These are phyloP conservation scores for Planoprotostelium fungivorum DNA, from an alignment of 78 protist genomes.

Conservation along the genomic window DNA sequence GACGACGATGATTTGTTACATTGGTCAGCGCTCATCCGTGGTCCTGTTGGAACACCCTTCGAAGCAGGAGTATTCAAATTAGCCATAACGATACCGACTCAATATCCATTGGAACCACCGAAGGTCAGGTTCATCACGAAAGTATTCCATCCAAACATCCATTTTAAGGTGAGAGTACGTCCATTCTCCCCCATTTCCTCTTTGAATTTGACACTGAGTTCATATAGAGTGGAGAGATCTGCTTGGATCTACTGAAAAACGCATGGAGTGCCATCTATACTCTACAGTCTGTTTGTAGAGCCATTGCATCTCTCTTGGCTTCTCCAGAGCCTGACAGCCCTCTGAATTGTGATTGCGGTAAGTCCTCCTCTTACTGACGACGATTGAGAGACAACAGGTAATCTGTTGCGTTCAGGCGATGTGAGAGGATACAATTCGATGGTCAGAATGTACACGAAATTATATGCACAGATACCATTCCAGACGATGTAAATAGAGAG, in stretches of 20 bases:
- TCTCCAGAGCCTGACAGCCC: constrained; percentile 75
- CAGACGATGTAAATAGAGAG: too few species aligned
- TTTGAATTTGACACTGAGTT: neutral
- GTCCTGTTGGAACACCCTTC: constrained; percentile 81
- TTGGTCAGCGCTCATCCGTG: constrained; percentile 73
- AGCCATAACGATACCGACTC: constrained; percentile 42
- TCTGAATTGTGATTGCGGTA: constrained; percentile 70
- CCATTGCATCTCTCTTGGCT: constrained; percentile 67
- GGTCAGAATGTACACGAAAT: constrained; percentile 71
- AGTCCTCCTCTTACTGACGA: neutral
- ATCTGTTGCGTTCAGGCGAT: constrained; percentile 76
- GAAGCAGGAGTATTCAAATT: constrained; percentile 64
- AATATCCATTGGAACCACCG: constrained; percentile 84
- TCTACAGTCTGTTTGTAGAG: constrained; percentile 75
- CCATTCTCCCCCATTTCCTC: neutral
- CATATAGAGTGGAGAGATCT: constrained; percentile 79
- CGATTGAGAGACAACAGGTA: constrained; percentile 29
- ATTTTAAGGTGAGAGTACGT: constrained; percentile 41
- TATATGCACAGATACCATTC: constrained; percentile 31
- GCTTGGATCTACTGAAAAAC: constrained; percentile 82
- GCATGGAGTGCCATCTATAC: constrained; percentile 85
- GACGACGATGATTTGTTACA: constrained; percentile 33
- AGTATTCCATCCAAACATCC: constrained; percentile 86
- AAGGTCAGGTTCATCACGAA: constrained; percentile 65
- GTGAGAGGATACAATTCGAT: constrained; percentile 63